Percentiles rank a stretch among this genome's conserved stretches.
phyloP scores from a whole-genome alignment of 164 flowering plant species.

The Berberis vulgaris region DNA sequence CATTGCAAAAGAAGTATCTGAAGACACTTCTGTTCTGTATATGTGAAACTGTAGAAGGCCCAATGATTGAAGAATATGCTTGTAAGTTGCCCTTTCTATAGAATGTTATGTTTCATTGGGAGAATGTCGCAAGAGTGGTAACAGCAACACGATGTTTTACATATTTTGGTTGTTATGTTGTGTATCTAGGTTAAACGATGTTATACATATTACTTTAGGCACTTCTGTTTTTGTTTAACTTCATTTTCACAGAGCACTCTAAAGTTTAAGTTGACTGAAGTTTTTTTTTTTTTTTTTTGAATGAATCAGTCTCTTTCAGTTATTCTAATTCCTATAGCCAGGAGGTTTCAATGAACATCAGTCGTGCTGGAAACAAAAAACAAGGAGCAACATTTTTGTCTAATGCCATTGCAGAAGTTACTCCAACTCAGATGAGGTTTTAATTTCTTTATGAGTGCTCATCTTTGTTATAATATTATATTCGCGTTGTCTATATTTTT shows the following conservation, averaged over 20 bases:
- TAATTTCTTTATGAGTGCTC: neutral
- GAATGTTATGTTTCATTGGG: neutral
- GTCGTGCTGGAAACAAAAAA: slow-evolving; percentile 67
- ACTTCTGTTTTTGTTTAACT: too few relatives aligned
- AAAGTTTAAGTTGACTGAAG: too few relatives aligned
- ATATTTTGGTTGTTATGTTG: too few relatives aligned
- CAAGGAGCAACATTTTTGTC: slow-evolving; percentile 70
- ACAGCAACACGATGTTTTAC: neutral
- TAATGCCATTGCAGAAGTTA: slow-evolving; percentile 49
- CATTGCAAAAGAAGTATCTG: slow-evolving; percentile 79
- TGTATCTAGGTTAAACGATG: too few relatives aligned
- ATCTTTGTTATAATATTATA: too few relatives aligned
- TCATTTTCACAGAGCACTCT: neutral
- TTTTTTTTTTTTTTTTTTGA: slow-evolving; percentile 5
- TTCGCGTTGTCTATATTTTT: neutral
- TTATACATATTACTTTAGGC: too few relatives aligned
- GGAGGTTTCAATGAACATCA: slow-evolving; percentile 82
- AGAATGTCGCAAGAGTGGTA: neutral
- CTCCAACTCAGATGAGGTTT: slow-evolving; percentile 88
- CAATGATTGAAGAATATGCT: slow-evolving; percentile 90
- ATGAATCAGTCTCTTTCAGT: slow-evolving; percentile 73
- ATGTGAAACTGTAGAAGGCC: slow-evolving; percentile 75
- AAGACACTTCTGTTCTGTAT: slow-evolving; percentile 76
- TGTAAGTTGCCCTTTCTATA: slow-evolving; percentile 34
- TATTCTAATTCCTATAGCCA: slow-evolving; percentile 59